Evolutionary conservation across 2,329 filamentous ascomycete genomes (phyloP).

Genomic region (Coleophoma crateriformis): DNA sequence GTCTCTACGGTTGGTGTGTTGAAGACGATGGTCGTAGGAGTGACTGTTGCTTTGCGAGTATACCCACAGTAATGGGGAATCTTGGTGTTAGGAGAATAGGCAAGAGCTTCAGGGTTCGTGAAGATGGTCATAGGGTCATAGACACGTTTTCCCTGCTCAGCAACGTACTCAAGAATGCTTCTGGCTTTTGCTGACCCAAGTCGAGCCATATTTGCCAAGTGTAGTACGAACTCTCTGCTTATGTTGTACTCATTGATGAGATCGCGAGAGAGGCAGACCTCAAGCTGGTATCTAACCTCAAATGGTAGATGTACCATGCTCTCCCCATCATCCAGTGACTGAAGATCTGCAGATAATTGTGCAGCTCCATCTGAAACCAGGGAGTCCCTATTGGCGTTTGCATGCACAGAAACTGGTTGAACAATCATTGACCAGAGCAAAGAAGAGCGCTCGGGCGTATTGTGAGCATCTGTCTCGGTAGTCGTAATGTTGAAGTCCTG

Average conservation of each 20-base stretch:
- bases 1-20: conserved; percentile 75
- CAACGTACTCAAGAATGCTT: conserved; percentile 68
- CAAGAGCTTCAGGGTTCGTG: conserved; percentile 40
- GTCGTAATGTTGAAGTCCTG: conserved; percentile 66
- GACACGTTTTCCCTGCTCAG: conserved; percentile 55
- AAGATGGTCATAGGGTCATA: conserved; percentile 73
- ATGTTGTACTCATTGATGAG: conserved; percentile 74
- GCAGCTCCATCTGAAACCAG: not conserved
- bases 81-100: conserved; percentile 39
- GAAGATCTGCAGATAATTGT: conserved; percentile 8
- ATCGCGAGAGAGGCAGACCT: conserved; percentile 83
- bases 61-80: conserved; percentile 70
- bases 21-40: conserved; percentile 77
- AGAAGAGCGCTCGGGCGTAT: conserved; percentile 27
- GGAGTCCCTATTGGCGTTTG: not conserved
- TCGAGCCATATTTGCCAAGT: conserved; percentile 46
- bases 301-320: conserved; percentile 50
- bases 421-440: conserved; percentile 39
- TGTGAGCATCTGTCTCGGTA: conserved; percentile 34
- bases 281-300: conserved; percentile 79
- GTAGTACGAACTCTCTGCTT: conserved; percentile 57
- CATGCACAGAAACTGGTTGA: conserved; percentile 2
- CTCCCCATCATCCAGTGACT: conserved; percentile 15
- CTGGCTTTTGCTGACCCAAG: conserved; percentile 43
- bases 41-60: conserved; percentile 72